These are phyloP conservation scores for Phytophthora idaei DNA, from an alignment of 352 stramenopile species.

Conservation along the genomic window DNA sequence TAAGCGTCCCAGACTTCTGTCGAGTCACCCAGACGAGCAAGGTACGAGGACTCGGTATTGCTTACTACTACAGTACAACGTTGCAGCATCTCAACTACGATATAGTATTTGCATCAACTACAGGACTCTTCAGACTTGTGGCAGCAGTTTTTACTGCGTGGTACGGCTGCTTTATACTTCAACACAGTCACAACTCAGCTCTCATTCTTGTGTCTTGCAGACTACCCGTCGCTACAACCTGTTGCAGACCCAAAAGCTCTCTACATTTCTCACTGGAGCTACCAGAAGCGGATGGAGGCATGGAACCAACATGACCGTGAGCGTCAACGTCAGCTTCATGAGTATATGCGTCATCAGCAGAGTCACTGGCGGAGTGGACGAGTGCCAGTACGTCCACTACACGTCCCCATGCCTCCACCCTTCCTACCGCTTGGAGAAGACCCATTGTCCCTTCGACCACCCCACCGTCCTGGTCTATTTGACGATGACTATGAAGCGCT, in stretches of 20 bases:
- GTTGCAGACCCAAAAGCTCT: conserved; percentile 17
- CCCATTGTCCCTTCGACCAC: conserved; percentile 18
- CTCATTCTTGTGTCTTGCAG: conserved; percentile 14
- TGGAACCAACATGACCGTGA: conserved; percentile 14
- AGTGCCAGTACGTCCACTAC: conserved; percentile 15
- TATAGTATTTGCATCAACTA: conserved; percentile 39
- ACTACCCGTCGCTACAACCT: conserved; percentile 18
- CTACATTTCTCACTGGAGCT: conserved; percentile 29
- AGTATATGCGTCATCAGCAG: conserved; percentile 11
- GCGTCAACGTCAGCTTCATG: conserved; percentile 13
- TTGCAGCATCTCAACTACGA: not conserved
- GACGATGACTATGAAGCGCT: conserved; percentile 19
- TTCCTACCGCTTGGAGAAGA: conserved; percentile 21
- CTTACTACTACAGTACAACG: not conserved
- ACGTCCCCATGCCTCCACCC: conserved; percentile 22
- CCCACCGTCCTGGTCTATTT: conserved; percentile 12
- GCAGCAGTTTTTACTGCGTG: conserved; percentile 35
- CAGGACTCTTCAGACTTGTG: conserved; percentile 34
- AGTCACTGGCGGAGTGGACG: conserved; percentile 13
- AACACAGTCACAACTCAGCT: not conserved
- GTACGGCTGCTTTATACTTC: conserved; percentile 15
- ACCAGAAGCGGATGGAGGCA: conserved; percentile 22
- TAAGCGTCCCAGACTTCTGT: conserved; percentile 41
- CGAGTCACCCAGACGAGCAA: conserved; percentile 45
- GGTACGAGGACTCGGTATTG: conserved; percentile 15